phyloP scores from a whole-genome alignment of 2,329 filamentous ascomycete species.

The Penicillium sp. region DNA sequence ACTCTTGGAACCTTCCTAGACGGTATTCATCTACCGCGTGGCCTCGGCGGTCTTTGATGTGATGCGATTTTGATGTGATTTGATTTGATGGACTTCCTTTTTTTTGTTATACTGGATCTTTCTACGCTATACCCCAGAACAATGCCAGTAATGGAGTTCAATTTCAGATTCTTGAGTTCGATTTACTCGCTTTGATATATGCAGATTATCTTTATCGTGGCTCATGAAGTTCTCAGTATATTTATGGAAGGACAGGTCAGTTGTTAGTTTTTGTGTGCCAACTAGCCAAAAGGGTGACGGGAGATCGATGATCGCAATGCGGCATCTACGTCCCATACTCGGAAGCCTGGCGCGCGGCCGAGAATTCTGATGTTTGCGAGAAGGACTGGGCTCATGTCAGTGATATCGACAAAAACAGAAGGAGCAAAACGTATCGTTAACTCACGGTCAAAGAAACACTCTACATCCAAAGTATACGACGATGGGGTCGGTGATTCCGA shows the following conservation, averaged over 20 bases:
- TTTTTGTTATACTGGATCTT: slow-evolving; percentile 8
- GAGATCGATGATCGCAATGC: slow-evolving; percentile 28
- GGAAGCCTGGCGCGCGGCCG: slow-evolving; percentile 38
- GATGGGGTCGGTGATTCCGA: neutral
- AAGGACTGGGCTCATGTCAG: slow-evolving; percentile 20
- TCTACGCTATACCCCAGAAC: slow-evolving; percentile 22
- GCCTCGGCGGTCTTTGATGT: neutral
- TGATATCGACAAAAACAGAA: neutral
- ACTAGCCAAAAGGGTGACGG: slow-evolving; percentile 10
- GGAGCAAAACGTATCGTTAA: neutral
- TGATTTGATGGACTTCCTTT: slow-evolving; percentile 4
- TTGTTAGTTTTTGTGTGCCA: neutral
- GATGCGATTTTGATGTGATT: neutral
- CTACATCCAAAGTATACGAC: slow-evolving; percentile 26
- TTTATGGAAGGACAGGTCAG: neutral
- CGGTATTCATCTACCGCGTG: neutral
- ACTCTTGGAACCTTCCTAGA: neutral
- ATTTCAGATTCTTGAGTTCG: neutral
- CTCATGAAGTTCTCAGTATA: neutral
- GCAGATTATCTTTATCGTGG: neutral
- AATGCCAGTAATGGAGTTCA: slow-evolving; percentile 15
- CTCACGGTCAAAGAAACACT: slow-evolving; percentile 32
- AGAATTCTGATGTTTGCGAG: slow-evolving; percentile 31
- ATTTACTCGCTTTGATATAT: neutral
- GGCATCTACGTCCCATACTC: slow-evolving; percentile 33